Conservation (phyloP, 306 rosid genomes). For the Clitoria ternatea region DNA sequence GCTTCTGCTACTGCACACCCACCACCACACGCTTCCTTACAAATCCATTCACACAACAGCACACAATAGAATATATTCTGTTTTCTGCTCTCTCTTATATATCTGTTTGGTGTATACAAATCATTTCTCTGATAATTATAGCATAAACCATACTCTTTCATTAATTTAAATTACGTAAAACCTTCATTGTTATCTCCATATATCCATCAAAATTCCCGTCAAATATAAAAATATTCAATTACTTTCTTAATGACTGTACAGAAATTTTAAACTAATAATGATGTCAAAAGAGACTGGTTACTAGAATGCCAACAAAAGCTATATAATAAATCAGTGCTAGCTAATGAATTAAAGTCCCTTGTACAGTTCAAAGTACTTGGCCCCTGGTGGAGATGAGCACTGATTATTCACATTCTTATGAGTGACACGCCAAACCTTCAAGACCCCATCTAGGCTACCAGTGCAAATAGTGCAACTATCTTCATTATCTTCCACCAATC, state of each 20-base stretch:
- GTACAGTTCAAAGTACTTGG: conserved; percentile 55
- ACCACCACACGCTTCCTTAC: conserved; percentile 15
- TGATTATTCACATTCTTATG: conserved; percentile 24
- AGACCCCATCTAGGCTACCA: conserved; percentile 86
- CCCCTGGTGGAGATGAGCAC: conserved; percentile 30
- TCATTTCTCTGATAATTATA: too few species aligned
- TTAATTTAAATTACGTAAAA: too few species aligned
- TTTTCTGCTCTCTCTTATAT: too few species aligned
- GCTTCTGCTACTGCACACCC: background rate
- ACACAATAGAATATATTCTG: background rate
- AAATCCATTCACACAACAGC: conserved; percentile 20
- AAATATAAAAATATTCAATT: background rate
- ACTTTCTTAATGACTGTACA: background rate
- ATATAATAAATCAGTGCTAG: background rate
- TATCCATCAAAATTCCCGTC: too few species aligned
- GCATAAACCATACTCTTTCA: too few species aligned
- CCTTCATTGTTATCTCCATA: too few species aligned
- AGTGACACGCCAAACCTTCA: conserved; percentile 80
- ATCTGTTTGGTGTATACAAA: too few species aligned
- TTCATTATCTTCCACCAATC: conserved; percentile 39
- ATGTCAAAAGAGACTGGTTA: background rate
- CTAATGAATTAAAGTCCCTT: background rate
- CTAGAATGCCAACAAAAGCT: background rate
- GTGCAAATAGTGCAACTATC: conserved; percentile 63
- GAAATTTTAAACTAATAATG: background rate